Percentiles rank a stretch among this genome's conserved stretches.
phyloP scores from a whole-genome alignment of 257 asterid species.

The Scutellaria galericulata region DNA sequence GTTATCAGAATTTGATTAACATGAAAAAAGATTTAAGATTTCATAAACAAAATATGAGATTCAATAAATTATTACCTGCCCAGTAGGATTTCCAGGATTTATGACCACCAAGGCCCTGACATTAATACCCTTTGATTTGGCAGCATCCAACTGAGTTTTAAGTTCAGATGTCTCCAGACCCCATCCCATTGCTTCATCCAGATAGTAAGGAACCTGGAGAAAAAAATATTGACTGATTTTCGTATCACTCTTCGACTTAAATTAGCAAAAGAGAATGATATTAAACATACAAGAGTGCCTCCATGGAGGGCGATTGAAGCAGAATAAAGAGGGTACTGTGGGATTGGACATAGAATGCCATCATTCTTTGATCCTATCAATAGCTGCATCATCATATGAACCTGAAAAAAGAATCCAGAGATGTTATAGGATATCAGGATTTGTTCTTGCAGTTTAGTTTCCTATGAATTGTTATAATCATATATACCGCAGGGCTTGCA shows the following conservation, averaged over 20 bases:
- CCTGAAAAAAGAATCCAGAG: slow-evolving; percentile 49
- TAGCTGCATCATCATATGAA: slow-evolving; percentile 99
- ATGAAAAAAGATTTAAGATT: not conserved
- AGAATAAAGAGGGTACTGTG: slow-evolving; percentile 90
- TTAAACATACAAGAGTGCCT: slow-evolving; percentile 82
- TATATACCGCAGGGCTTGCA: slow-evolving; percentile 94
- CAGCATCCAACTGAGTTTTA: slow-evolving; percentile 74
- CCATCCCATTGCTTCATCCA: slow-evolving; percentile 97
- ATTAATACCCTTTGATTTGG: slow-evolving; percentile 71
- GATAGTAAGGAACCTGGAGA: slow-evolving; percentile 89
- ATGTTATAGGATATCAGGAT: slow-evolving; percentile 14
- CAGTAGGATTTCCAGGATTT: slow-evolving; percentile 99
- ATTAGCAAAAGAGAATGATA: not conserved
- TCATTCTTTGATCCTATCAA: slow-evolving; percentile 78
- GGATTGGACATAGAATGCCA: slow-evolving; percentile 97
- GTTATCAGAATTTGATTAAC: slow-evolving; percentile 12
- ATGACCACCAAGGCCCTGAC: slow-evolving; percentile 95
- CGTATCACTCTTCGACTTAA: not conserved
- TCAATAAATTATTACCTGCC: slow-evolving; percentile 62
- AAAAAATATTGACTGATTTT: not conserved
- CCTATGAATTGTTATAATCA: not conserved
- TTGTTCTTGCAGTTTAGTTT: not conserved
- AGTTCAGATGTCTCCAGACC: slow-evolving; percentile 88
- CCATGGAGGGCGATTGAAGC: slow-evolving; percentile 89
- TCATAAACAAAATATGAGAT: not conserved